Evolutionary conservation across 768 basidiomycete species (phyloP).

Genomic region (Agrocybe praecox): DNA sequence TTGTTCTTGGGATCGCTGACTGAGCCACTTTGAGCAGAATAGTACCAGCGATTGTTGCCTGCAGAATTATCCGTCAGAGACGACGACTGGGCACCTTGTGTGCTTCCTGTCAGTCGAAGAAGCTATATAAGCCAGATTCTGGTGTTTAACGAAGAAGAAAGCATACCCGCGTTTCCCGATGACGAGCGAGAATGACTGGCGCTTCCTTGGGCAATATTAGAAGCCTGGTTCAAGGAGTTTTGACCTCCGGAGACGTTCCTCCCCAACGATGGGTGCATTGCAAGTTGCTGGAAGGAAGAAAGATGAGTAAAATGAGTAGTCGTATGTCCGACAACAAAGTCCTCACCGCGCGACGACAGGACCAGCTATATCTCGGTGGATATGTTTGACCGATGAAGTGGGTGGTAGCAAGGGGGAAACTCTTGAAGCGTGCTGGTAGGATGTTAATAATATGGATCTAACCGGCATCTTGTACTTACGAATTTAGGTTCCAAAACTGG

Average conservation of each 20-base stretch:
- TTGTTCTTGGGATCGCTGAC: conserved; percentile 9
- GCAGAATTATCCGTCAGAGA: conserved; percentile 5
- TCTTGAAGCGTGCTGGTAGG: conserved; percentile 5
- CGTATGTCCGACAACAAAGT: conserved; percentile 6
- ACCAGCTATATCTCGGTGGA: conserved; percentile 26
- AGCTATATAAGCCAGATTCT: conserved; percentile 8
- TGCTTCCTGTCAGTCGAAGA: conserved; percentile 4
- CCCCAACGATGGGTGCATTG: conserved; percentile 34
- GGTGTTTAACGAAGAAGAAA: conserved; percentile 1
- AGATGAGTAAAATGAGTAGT: conserved; percentile 13
- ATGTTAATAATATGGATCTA: conserved; percentile 16
- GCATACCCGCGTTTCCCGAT: conserved; percentile 25
- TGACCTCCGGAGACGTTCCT: conserved; percentile 31
- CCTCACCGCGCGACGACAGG: conserved; percentile 21
- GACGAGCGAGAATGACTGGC: conserved; percentile 20
- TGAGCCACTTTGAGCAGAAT: conserved; percentile 9
- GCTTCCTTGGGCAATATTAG: conserved; percentile 22
- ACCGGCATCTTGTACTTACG: conserved; percentile 19
- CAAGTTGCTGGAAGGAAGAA: conserved; percentile 1
- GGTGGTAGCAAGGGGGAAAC: conserved; percentile 22
- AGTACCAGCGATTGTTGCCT: conserved; percentile 21
- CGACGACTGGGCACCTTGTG: conserved; percentile 4
- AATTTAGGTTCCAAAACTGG: conserved; percentile 14
- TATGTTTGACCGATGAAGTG: conserved; percentile 28
- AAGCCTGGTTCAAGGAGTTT: conserved; percentile 24